Conservation (phyloP, 2,329 filamentous ascomycete species). For the Colletotrichum sp. region DNA sequence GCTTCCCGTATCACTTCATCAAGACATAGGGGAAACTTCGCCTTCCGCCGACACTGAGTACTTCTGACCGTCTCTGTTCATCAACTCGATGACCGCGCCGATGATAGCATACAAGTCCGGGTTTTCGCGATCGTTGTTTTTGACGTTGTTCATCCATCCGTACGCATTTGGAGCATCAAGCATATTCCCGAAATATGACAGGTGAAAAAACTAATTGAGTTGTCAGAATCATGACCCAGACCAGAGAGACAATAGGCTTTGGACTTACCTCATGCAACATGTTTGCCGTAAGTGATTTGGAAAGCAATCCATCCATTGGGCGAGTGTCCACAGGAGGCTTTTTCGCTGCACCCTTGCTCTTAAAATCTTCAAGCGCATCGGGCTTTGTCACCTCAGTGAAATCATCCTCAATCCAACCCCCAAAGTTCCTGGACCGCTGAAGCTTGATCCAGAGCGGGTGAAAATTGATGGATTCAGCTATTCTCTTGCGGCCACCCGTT, state of each 20-base stretch:
- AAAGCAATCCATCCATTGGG: background rate
- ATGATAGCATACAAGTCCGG: background rate
- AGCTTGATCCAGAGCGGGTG: background rate
- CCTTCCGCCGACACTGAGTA: background rate
- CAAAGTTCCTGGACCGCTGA: background rate
- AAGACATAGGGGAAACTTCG: background rate
- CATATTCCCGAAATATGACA: background rate
- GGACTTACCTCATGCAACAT: background rate
- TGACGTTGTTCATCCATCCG: background rate
- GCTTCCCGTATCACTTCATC: background rate
- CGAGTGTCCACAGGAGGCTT: background rate
- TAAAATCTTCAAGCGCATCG: background rate
- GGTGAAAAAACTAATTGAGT: background rate
- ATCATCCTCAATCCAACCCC: background rate
- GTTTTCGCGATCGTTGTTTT: background rate
- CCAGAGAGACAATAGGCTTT: background rate
- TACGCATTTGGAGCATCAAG: background rate
- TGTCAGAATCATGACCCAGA: background rate
- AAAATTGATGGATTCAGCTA: background rate
- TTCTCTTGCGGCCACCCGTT: background rate
- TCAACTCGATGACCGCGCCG: background rate
- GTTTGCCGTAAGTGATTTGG: background rate
- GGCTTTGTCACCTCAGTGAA: background rate
- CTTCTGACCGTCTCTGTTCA: background rate
- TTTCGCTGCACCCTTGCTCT: background rate